Conservation (phyloP, 345 rosid species). For the Pugionium dolabratum region DNA sequence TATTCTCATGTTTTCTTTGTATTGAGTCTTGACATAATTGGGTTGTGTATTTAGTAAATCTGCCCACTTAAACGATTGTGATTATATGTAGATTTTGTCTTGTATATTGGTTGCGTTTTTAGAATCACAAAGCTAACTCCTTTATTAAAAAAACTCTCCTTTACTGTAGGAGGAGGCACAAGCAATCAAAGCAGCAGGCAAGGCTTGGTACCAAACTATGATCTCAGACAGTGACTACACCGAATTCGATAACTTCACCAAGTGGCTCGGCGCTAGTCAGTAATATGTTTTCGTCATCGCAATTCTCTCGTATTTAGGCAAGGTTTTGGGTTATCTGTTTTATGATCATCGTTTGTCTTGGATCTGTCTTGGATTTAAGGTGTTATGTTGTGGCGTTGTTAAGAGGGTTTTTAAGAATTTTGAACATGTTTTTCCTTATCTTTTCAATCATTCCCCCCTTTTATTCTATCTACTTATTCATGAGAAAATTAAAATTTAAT, state of each 20-base stretch:
- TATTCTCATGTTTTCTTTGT: too few relatives aligned
- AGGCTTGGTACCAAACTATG: conserved; percentile 95
- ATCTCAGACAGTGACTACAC: conserved; percentile 91
- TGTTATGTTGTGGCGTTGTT: conserved; percentile 9
- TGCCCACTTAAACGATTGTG: too few relatives aligned
- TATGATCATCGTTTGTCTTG: conserved; percentile 16
- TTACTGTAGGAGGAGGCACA: conserved; percentile 72
- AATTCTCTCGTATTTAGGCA: conserved; percentile 27
- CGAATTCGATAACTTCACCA: conserved; percentile 79
- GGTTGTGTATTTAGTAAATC: too few relatives aligned
- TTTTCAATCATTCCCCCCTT: not conserved
- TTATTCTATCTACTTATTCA: too few relatives aligned
- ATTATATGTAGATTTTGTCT: too few relatives aligned
- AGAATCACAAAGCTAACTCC: not conserved
- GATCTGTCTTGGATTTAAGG: conserved; percentile 9
- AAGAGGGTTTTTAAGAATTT: conserved; percentile 4
- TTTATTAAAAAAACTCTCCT: not conserved
- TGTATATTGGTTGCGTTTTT: not conserved
- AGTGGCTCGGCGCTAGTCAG: conserved; percentile 82
- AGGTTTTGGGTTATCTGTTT: conserved; percentile 30
- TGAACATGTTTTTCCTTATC: conserved; percentile 21
- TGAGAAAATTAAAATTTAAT: too few relatives aligned
- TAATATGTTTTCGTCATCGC: conserved; percentile 34
- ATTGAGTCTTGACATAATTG: too few relatives aligned
- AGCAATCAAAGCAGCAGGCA: conserved; percentile 76